A percentile compares a stretch with the other conserved stretches of the same genome.
phyloP scores from a whole-genome alignment of 306 rosid genomes.

The Luffa acutangula region DNA sequence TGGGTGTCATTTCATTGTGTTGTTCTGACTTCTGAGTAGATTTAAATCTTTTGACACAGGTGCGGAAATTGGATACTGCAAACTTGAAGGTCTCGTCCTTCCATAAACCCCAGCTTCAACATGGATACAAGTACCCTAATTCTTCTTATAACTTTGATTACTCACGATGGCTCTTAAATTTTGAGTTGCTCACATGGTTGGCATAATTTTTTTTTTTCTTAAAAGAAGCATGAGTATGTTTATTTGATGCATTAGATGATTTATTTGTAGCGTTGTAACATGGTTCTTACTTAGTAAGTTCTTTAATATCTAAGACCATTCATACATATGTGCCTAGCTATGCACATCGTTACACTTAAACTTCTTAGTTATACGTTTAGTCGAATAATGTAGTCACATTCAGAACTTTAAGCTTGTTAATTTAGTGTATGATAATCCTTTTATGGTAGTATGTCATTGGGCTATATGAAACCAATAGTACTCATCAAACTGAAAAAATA shows the following conservation, averaged over 20 bases:
- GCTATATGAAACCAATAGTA: neutral
- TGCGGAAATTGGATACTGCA: neutral
- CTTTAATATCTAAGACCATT: neutral
- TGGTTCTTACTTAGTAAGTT: neutral
- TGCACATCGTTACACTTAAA: neutral
- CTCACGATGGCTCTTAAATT: neutral
- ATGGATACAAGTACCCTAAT: constrained; percentile 11
- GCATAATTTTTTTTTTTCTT: neutral
- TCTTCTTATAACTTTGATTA: neutral
- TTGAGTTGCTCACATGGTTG: neutral
- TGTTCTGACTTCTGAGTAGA: neutral
- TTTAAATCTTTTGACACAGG: constrained; percentile 1
- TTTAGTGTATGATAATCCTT: neutral
- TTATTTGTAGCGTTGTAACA: neutral
- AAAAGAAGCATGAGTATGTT: neutral
- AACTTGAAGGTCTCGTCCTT: constrained; percentile 1
- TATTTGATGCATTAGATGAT: neutral
- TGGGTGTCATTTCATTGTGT: neutral
- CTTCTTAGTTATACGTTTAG: neutral
- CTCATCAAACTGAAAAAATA: neutral
- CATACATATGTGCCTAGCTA: neutral
- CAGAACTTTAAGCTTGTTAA: neutral
- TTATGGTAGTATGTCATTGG: neutral
- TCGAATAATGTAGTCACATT: neutral
- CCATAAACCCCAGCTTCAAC: neutral